Evolutionary conservation across 345 rosid species (phyloP).

Genomic region (Brassica nigra): DNA sequence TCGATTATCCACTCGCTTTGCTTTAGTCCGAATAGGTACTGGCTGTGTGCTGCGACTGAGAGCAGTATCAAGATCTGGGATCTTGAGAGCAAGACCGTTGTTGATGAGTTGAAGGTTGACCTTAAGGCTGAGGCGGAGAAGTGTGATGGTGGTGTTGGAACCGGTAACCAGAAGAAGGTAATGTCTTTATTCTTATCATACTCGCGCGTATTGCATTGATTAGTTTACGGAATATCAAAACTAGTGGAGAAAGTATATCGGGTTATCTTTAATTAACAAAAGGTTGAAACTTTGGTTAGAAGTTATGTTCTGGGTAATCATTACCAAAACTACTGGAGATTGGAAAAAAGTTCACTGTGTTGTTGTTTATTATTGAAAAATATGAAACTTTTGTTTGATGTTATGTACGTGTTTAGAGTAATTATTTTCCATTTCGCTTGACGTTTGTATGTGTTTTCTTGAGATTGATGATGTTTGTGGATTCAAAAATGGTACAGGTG

Average conservation of each 20-base stretch:
- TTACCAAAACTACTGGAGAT: too few species aligned
- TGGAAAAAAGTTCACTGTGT: too few species aligned
- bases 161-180: conserved; percentile 68
- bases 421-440: neutral
- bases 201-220: neutral
- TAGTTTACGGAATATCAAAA: neutral
- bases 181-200: neutral
- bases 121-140: conserved; percentile 85
- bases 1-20: conserved; percentile 74
- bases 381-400: neutral
- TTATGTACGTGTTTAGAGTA: too few species aligned
- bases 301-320: neutral
- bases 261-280: neutral
- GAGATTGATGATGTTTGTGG: neutral
- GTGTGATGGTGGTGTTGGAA: conserved; percentile 53
- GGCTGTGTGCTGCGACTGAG: conserved; percentile 90
- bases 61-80: conserved; percentile 89
- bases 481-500: conserved; percentile 47
- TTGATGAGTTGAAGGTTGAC: conserved; percentile 88
- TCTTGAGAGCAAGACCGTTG: conserved; percentile 86
- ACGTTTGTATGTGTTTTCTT: neutral
- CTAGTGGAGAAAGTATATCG: neutral
- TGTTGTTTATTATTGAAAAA: neutral
- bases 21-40: conserved; percentile 89
- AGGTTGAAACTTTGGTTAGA: neutral